These are phyloP conservation scores for Petunia hybrid DNA, from an alignment of 305 asterid genomes.

Conservation along the genomic window DNA sequence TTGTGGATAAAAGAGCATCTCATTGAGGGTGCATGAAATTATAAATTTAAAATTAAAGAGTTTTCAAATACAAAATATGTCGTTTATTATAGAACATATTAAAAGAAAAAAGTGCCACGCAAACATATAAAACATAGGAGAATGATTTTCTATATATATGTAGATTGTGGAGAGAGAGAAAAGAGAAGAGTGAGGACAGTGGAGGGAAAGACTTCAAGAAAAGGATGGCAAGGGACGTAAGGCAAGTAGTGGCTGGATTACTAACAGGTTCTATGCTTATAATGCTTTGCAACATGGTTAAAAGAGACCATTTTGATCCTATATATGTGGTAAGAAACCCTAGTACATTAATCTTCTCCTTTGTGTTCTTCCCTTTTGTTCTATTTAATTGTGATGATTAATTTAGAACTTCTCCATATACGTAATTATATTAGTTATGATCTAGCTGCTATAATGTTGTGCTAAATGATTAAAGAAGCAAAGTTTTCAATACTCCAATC, in stretches of 20 bases:
- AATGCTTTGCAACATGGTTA: conserved; percentile 92
- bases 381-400: background rate
- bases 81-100: too few species aligned
- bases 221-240: conserved; percentile 84
- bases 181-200: background rate
- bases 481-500: conserved; percentile 10
- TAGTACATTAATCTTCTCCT: background rate
- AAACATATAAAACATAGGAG: background rate
- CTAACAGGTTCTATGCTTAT: conserved; percentile 87
- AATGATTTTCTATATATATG: background rate
- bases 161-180: background rate
- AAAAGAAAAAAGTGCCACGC: background rate
- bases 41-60: too few species aligned
- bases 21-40: too few species aligned
- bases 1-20: too few species aligned
- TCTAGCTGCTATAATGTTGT: background rate
- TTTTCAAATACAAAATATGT: too few species aligned
- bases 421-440: background rate
- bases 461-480: background rate
- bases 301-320: conserved; percentile 85
- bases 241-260: conserved; percentile 84
- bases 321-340: conserved; percentile 46
- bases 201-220: background rate
- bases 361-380: background rate
- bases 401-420: background rate